Evolutionary conservation across 2,329 filamentous ascomycete species (phyloP), one percentile per base, ranked within the genome.

Genomic region (Neodidymelliopsis sp.): DNA sequence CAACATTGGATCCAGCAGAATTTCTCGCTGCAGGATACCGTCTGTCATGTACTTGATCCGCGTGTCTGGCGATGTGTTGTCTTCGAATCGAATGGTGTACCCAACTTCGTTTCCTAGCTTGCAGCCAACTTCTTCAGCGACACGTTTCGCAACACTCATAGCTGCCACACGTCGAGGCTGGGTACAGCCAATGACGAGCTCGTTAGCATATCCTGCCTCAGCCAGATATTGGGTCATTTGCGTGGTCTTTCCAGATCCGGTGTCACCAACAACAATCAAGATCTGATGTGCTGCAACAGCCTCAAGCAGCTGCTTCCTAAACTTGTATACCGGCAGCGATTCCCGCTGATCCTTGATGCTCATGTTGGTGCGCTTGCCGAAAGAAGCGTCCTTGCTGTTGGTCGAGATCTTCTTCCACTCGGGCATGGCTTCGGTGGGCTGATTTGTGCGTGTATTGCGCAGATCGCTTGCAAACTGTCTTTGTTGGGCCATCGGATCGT

Each of bases 11-110:
- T 99, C 94, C 75, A 97, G 87, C 87, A 99, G 96, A 48, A 94
- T 92, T 76, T 99, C 94, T 67, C 94, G 82, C 67, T 97, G 81
- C 66, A 99, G 85, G 88, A 99, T 97, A 84, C 95, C 95, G 70
- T 99, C 94, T 33, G 95, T 99, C 94, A 99, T 99, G 80, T 99
- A 99, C 80, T 99, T 99, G 71, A 99, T 84, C 53, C 95, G 84
- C 1, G 94, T 99, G 74, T 90, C 91, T 49, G 86, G 84, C 39
- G 89, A 84, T 1, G 94, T 97, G 78, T 86, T 89, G 73, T 99
- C 94, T 75, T 99, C 95, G 75, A 99, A 99, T 80, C 94, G 91
- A 73, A 99, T 97, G 74, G 90, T 97, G 79, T 97, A 99, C 74
- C 94, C 94, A 45, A 99, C 92, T 76, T 97, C 93, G 60, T 97